phyloP scores from a whole-genome alignment of 306 rosid genomes.

The Carpinus viminea region DNA sequence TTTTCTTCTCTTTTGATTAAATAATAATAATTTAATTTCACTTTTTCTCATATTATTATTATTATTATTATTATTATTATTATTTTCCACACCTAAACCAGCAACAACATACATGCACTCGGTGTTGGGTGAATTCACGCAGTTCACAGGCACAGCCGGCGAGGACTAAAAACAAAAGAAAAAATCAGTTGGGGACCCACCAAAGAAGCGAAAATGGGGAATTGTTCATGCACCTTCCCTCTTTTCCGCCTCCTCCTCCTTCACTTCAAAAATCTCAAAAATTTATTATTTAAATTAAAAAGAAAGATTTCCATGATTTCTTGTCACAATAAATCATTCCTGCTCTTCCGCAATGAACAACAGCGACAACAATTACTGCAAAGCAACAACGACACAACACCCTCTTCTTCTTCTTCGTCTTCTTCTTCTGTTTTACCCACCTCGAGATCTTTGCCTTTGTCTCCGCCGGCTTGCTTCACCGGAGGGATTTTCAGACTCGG shows the following conservation, averaged over 20 bases:
- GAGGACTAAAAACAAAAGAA: no score
- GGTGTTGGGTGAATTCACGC: no score
- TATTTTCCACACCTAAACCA: no score
- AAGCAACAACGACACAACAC: not conserved
- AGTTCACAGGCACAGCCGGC: no score
- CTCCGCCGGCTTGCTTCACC: not conserved
- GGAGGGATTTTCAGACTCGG: constrained; percentile 1
- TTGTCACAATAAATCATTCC: constrained; percentile 23
- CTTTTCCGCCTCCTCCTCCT: constrained; percentile 5
- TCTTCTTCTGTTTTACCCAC: not conserved
- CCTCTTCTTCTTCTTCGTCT: constrained; percentile 2
- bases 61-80: no score
- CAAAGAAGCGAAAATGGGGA: not conserved
- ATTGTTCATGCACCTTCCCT: constrained; percentile 48
- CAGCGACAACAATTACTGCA: not conserved
- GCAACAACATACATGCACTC: no score
- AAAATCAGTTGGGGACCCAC: constrained; percentile 20
- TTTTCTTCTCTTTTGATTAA: no score
- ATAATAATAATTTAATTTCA: no score
- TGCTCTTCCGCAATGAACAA: constrained; percentile 21
- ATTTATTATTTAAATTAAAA: not conserved
- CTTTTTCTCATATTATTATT: no score
- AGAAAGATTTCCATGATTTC: not conserved
- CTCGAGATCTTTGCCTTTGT: constrained; percentile 1
- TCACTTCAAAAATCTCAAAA: not conserved